Base-by-base conservation (phyloP, 345 rosid species). In the Noccaea bulbosa region DNA sequence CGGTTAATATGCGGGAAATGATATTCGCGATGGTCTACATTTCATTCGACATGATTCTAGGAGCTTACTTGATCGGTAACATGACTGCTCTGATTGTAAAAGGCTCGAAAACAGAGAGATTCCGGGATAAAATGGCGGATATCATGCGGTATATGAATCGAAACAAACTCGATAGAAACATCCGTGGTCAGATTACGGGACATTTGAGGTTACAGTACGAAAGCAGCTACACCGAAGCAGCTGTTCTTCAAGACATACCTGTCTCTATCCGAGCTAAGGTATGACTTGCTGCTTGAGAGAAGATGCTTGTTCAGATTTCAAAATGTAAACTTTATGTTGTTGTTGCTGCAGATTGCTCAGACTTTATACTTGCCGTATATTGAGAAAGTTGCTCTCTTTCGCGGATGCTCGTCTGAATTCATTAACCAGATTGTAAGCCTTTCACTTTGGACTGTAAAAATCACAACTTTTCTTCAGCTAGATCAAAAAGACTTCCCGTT, bases 51-150 rank as follows among this genome's bases (percentile, higher is more conserved):
- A 92, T 90, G 96, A 85, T 92, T 81, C 86, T 92, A 20, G 90
- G 95, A 6, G 96, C 96, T 44, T 92, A 92, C 82, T 71, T 92
- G 70, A 83, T 90, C 6, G 98, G 98, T 72, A 92, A 92, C 81
- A 90, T 92, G 91, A 82, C 96, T 11, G 98, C 98, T 35, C 74
- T 92, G 79, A 88, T 90, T 15, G 97, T 90, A 7, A 90, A 87
- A 81, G 98, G 97, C 61, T 93, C 98, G 5, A 93, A 79, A 79
- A 88, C 97, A 27, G 98, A 88, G 77, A 81, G 77, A 62, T 87
- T 87, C 48, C 61, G 96, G 64, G 97, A 93, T 67, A 90, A 81
- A 65, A 83, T 90, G 97, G 49, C 90, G 3, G 93, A 87, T 34
- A 75, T 93, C 16, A 84, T 83, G 77, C 70, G 82, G 67, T 93